Evolutionary conservation across 1,284 basidiomycete genomes (phyloP), one percentile per base, ranked within the genome.

Genomic region (Cerrena zonata): DNA sequence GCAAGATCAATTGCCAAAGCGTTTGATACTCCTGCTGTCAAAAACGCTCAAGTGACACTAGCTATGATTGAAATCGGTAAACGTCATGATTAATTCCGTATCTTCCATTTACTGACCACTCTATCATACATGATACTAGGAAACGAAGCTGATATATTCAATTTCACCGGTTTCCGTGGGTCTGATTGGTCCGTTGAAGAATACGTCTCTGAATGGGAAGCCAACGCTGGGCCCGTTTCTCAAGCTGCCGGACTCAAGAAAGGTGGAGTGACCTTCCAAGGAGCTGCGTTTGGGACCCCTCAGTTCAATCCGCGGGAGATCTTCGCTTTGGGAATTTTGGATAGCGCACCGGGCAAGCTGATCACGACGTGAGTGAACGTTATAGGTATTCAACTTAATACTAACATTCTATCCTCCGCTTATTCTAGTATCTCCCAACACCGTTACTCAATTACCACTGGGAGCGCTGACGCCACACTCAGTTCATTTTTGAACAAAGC

Each of bases 101-200:
- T 24, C 53, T 56, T 45, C 30, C 15, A 34, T 34, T 34, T 7
- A 15, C 15, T 34, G 30, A 40, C 5, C 25, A 27, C 22, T 5
- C 27, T 27, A 46, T 19, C 27, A 24, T 18, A 38, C 26, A 38
- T 12, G 10, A 23, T 19, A 44, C 19, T 40, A 63, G 69, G 71
- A 4, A 86, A 86, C 52, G 82, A 86, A 64, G 69, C 82, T 0
- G 81, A 86, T 62, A 60, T 84, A 5, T 86, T 83, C 64, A 54
- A 48, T 18, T 68, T 68, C 51, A 81, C 80, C 56, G 77, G 78
- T 1, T 61, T 70, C 3, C 70, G 82, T 39, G 50, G 58, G 40
- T 66, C 34, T 59, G 70, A 65, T 21, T 84, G 76, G 63, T 77
- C 64, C 26, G 65, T 76, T 5, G 54, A 67, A 12, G 64, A 79